Conservation (phyloP, 768 basidiomycete genomes). For the Russula sp. region DNA sequence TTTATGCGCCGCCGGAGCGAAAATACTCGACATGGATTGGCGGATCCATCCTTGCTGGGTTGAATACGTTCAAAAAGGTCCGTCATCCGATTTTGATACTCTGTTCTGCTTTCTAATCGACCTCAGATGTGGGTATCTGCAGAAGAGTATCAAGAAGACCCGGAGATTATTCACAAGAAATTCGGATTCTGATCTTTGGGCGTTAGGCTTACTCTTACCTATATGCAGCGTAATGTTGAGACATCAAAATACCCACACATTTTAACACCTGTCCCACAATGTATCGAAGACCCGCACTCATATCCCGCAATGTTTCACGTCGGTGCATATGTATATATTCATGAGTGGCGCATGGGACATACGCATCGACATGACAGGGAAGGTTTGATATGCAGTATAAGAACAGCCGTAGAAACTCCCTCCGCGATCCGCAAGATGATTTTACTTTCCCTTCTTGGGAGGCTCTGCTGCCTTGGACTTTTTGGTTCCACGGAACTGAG, state of each 20-base stretch:
- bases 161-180: conserved; percentile 97
- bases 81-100: background rate
- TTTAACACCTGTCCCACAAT: conserved; percentile 14
- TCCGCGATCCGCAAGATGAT: conserved; percentile 29
- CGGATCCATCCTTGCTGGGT: conserved; percentile 91
- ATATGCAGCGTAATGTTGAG: conserved; percentile 13
- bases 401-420: conserved; percentile 28
- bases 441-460: conserved; percentile 88
- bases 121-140: conserved; percentile 98
- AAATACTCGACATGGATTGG: conserved; percentile 98
- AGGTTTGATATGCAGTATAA: conserved; percentile 36
- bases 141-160: conserved; percentile 99
- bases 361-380: conserved; percentile 38
- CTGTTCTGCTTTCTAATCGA: conserved; percentile 3
- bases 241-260: conserved; percentile 21
- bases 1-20: conserved; percentile 98
- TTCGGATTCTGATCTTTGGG: conserved; percentile 58
- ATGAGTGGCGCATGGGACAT: conserved; percentile 32
- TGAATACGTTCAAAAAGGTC: conserved; percentile 98
- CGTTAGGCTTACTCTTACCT: conserved; percentile 16
- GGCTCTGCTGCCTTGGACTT: conserved; percentile 91
- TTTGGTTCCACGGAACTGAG: conserved; percentile 90
- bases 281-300: background rate
- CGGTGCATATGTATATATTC: conserved; percentile 32
- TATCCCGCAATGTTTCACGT: conserved; percentile 7